These are phyloP conservation scores for Teunomyces atbi DNA, from an alignment of 805 yeast species.

Conservation along the genomic window DNA sequence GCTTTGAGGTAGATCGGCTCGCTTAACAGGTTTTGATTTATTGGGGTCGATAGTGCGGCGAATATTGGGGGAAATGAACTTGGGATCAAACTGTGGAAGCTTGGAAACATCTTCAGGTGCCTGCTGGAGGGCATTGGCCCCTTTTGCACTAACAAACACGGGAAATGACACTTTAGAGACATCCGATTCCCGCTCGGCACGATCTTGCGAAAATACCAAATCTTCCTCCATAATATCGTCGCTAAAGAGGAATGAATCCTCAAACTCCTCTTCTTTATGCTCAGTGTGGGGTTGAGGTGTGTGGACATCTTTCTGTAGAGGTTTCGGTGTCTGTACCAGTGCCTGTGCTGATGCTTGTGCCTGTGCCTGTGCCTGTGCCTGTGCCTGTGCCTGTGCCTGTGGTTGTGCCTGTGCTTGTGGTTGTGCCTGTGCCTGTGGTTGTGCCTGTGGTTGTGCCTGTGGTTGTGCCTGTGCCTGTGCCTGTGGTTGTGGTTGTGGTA, in stretches of 20 bases:
- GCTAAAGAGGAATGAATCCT: slow-evolving; percentile 40
- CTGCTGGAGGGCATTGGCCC: slow-evolving; percentile 55
- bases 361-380: background rate
- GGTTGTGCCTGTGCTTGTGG: background rate
- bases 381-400: background rate
- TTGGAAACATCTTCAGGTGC: slow-evolving; percentile 40
- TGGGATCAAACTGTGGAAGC: slow-evolving; percentile 53
- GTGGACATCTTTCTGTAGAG: background rate
- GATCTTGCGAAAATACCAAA: slow-evolving; percentile 2
- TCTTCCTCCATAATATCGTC: slow-evolving; percentile 34
- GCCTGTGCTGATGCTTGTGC: no score
- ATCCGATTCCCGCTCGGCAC: background rate
- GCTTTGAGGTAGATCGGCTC: slow-evolving; percentile 18
- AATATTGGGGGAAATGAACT: slow-evolving; percentile 51
- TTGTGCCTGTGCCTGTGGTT: background rate
- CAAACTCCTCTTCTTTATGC: slow-evolving; percentile 29
- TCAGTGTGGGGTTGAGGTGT: background rate
- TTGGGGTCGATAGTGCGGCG: slow-evolving; percentile 61
- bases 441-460: slow-evolving; percentile 3
- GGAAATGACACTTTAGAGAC: slow-evolving; percentile 4
- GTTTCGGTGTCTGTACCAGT: background rate
- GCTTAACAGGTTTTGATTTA: slow-evolving; percentile 62
- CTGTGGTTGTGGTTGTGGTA: background rate
- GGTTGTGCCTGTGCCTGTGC: slow-evolving; percentile 3
- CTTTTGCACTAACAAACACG: slow-evolving; percentile 62